A percentile compares a stretch with the other conserved stretches of the same genome.
Evolutionary conservation across 495 filamentous ascomycete species (phyloP).

Genomic region (Talaromyces adpressus): DNA sequence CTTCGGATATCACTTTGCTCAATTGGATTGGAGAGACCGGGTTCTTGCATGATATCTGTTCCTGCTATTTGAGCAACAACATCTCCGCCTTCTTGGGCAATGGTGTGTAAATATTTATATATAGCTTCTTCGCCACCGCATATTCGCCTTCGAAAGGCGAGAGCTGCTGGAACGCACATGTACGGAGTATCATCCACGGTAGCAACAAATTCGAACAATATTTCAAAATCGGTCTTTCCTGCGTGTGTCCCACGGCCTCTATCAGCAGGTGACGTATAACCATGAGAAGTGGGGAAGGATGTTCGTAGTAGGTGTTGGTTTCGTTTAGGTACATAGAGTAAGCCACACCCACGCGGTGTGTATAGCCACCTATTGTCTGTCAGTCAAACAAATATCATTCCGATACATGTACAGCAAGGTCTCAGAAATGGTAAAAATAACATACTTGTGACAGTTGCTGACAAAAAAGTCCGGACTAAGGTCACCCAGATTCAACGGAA

Average conservation of each 20-base stretch:
- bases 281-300: slow-evolving; percentile 64
- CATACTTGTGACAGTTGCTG: slow-evolving; percentile 75
- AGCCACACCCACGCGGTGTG: slow-evolving; percentile 70
- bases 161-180: slow-evolving; percentile 60
- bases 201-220: slow-evolving; percentile 70
- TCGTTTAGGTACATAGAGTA: slow-evolving; percentile 67
- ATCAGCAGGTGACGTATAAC: slow-evolving; percentile 29
- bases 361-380: slow-evolving; percentile 61
- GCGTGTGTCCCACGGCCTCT: slow-evolving; percentile 7
- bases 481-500: slow-evolving; percentile 54
- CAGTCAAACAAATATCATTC: not conserved
- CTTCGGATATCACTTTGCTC: slow-evolving; percentile 40
- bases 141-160: slow-evolving; percentile 58
- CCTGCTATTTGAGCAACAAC: slow-evolving; percentile 53
- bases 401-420: not conserved
- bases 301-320: slow-evolving; percentile 71
- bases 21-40: slow-evolving; percentile 17
- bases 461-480: slow-evolving; percentile 80
- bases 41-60: slow-evolving; percentile 56
- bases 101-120: slow-evolving; percentile 42
- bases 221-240: slow-evolving; percentile 51
- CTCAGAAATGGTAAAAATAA: not conserved
- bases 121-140: slow-evolving; percentile 72
- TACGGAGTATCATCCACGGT: slow-evolving; percentile 68
- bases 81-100: slow-evolving; percentile 55